Conservation (phyloP, 208 protist species). For the Leishmania turanica region DNA sequence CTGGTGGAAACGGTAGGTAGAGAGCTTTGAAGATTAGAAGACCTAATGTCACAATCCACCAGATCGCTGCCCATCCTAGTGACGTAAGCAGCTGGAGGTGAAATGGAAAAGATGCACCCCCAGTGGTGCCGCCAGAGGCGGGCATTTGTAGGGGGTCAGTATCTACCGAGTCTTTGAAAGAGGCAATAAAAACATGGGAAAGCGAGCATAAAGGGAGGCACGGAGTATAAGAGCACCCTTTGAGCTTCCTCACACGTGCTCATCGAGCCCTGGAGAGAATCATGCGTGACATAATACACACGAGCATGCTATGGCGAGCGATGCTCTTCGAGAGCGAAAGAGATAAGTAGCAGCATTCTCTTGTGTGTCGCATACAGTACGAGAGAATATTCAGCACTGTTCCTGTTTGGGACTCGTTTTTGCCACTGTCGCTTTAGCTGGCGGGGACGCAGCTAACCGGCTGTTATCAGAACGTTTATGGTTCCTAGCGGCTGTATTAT, state of each 20-base stretch:
- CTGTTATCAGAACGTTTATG: neutral
- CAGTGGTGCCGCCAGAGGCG: neutral
- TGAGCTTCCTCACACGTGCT: neutral
- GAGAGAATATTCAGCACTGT: neutral
- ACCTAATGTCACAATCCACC: slow-evolving; percentile 58
- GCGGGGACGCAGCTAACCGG: neutral
- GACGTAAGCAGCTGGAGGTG: slow-evolving; percentile 50
- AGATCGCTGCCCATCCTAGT: slow-evolving; percentile 39
- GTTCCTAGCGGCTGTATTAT: neutral
- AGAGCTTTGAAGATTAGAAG: slow-evolving; percentile 69
- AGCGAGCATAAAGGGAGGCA: neutral
- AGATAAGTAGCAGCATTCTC: neutral
- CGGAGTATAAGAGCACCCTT: neutral
- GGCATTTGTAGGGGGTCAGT: neutral
- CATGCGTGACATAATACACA: neutral
- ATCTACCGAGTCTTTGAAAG: neutral
- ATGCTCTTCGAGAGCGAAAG: neutral
- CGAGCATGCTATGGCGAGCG: neutral
- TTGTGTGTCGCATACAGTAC: neutral
- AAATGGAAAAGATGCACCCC: slow-evolving; percentile 49
- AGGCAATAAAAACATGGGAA: neutral
- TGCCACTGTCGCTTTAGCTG: neutral
- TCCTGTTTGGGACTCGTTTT: neutral
- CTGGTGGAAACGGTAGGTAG: slow-evolving; percentile 60
- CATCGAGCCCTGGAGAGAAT: neutral